Evolutionary conservation across 1,284 basidiomycete genomes (phyloP), one percentile per base, ranked within the genome.

Genomic region (Fistulina hepatica): DNA sequence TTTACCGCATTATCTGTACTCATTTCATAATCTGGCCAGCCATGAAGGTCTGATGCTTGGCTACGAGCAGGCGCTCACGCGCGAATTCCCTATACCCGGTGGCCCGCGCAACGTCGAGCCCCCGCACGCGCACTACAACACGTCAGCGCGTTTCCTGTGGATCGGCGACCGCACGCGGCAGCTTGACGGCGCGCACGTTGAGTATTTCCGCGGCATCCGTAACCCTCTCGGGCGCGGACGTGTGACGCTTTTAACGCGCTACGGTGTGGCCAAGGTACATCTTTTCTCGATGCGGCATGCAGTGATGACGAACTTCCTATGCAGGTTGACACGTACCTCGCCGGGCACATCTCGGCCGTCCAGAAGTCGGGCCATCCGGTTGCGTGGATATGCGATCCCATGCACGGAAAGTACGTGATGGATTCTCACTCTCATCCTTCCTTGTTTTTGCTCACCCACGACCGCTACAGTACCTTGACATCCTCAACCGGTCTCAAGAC

Each of bases 151-250:
- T 57, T 94, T 94, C 59, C 62, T 97, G 42, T 98, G 94, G 94
- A 86, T 98, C 39, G 94, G 94, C 0, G 94, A 98, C 61, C 75
- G 94, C 34, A 98, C 94, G n/a, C 67, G 94, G 31, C 89, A 95
- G 59, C 63, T 97, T 3, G 76, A 81, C 43, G 91, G 91, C 12
- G 94, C 93, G 1, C 94, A 98, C 54, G 79, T 97, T 21, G 94
- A 97, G 63, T 94, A 93, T 59, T 93, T 94, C 60, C 67, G 90
- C 34, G 91, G 93, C 4, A 89, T 98, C 42, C 73, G 88, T 34
- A 98, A 98, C 58, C 94, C 94, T 1, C 89, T 98, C 44, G 94
- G 94, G 2, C 61, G 64, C 10, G 94, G 94, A 12, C 73, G 83
- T 43, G 77, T 97, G 12, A 92, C 90, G 0, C 59, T 98, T 33